Conservation (phyloP, 2,329 filamentous ascomycete species). For the Paecilomyces variotii region DNA sequence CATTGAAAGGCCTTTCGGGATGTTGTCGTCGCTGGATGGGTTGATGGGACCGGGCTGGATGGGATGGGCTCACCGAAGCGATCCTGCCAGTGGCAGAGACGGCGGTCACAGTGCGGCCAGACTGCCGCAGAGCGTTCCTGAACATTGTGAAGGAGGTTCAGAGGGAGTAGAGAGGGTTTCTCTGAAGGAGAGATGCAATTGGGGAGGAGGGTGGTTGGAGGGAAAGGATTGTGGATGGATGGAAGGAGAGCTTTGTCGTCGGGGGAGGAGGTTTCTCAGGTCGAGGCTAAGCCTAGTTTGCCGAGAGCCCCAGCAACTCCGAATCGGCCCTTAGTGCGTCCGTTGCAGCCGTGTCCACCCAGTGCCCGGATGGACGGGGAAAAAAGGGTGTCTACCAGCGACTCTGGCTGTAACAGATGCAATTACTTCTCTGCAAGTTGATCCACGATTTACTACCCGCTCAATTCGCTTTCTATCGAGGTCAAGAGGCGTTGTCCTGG, state of each 20-base stretch:
- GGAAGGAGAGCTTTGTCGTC: slow-evolving; percentile 36
- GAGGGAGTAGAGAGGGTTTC: slow-evolving; percentile 36
- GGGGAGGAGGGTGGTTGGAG: slow-evolving; percentile 30
- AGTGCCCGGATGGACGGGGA: not conserved
- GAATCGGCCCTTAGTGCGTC: slow-evolving; percentile 30
- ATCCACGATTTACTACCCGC: not conserved
- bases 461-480: not conserved
- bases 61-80: slow-evolving; percentile 75
- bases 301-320: slow-evolving; percentile 29
- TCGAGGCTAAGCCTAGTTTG: slow-evolving; percentile 33
- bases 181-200: slow-evolving; percentile 36
- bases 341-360: not conserved
- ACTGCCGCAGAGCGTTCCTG: slow-evolving; percentile 96
- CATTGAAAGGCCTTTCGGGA: slow-evolving; percentile 11
- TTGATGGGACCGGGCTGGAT: slow-evolving; percentile 33
- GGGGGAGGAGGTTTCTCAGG: slow-evolving; percentile 33
- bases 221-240: slow-evolving; percentile 36
- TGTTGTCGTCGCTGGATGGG: slow-evolving; percentile 39
- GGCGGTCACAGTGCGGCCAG: slow-evolving; percentile 87
- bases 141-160: slow-evolving; percentile 64
- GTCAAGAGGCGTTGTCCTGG: not conserved
- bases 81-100: slow-evolving; percentile 87
- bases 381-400: not conserved
- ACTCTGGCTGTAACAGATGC: not conserved
- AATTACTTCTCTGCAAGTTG: not conserved